These are phyloP conservation scores for Picea glauca DNA, from an alignment of 75 land plant genomes.

Conservation along the genomic window DNA sequence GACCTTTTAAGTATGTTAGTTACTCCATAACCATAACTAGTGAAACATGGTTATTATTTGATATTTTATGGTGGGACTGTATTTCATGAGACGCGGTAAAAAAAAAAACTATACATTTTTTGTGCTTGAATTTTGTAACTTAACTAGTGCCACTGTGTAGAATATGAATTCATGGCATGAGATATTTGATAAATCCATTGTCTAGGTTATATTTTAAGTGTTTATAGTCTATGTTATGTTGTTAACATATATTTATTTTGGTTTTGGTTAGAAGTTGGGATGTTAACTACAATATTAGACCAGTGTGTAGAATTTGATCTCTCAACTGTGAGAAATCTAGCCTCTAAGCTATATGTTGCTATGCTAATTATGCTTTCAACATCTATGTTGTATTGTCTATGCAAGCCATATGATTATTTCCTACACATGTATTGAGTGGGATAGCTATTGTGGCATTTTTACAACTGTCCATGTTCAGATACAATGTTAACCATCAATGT, in stretches of 20 bases:
- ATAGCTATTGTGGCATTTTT: too few relatives aligned
- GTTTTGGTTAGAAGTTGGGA: too few relatives aligned
- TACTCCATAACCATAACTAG: not conserved
- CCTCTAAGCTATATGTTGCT: too few relatives aligned
- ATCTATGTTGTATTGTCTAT: too few relatives aligned
- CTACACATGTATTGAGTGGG: too few relatives aligned
- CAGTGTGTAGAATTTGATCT: too few relatives aligned
- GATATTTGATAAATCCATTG: not conserved
- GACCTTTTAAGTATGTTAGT: not conserved
- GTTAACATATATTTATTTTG: too few relatives aligned
- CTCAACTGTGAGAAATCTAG: too few relatives aligned
- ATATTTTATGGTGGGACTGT: not conserved
- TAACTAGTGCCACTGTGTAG: not conserved
- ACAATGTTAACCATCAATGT: not conserved
- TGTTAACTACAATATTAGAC: too few relatives aligned
- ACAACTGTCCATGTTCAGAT: not conserved
- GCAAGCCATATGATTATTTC: too few relatives aligned
- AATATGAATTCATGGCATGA: not conserved
- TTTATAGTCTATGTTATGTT: not conserved
- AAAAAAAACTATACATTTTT: too few relatives aligned
- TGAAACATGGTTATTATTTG: not conserved
- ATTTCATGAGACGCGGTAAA: not conserved
- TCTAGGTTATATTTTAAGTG: not conserved
- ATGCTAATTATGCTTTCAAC: too few relatives aligned
- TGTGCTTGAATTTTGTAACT: not conserved